Evolutionary conservation across 495 filamentous ascomycete genomes (phyloP), one percentile per base, ranked within the genome.

Genomic region (Astrothelium macrocarpum): DNA sequence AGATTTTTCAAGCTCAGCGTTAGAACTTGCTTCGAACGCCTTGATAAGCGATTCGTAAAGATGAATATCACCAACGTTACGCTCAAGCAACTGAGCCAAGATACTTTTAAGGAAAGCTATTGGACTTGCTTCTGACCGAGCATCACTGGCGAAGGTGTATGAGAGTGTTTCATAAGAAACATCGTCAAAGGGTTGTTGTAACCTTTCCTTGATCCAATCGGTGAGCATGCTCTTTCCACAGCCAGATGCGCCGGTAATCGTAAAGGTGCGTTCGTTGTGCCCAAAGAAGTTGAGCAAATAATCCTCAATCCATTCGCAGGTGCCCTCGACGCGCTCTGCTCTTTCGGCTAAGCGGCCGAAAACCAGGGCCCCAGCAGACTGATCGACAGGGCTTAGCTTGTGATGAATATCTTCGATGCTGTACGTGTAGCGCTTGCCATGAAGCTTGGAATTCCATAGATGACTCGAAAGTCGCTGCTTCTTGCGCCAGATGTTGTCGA

Each of bases 181-280:
- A 9, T 25, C 23, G 9, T 25, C 49, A 28, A 56, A 5, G 20
- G 49, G n/a, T 3, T 16, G 49, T 10, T 20, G 49, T 26, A 56
- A 25, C 16, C 49, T 56, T 2, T 56, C 49, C 49, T 56, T 26
- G 23, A 56, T 56, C 23, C 25, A 56, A 56, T n/a, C 25, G 25
- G 49, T 25, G 29, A 56, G 49, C 49, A 56, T 56, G 49, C 49
- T 56, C 49, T 56, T 56, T 29, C 49, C 49, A 56, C 25, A 29
- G 25, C 49, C 49, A 56, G 49, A 56, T 4, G 49, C 49, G 2
- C 49, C 49, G 25, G 49, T 56, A 10, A 56, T 56, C 5, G 23
- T 28, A 29, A 56, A 29, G 9, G 49, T 56, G 9, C 29, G 26
- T 7, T 56, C 49, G 16, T 29, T 29, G 25, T 16, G 9, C 9